A percentile compares a stretch with the other conserved stretches of the same genome.
These are phyloP conservation scores for Neoboletus brunneissimus DNA, from an alignment of 768 basidiomycete genomes.

Conservation along the genomic window DNA sequence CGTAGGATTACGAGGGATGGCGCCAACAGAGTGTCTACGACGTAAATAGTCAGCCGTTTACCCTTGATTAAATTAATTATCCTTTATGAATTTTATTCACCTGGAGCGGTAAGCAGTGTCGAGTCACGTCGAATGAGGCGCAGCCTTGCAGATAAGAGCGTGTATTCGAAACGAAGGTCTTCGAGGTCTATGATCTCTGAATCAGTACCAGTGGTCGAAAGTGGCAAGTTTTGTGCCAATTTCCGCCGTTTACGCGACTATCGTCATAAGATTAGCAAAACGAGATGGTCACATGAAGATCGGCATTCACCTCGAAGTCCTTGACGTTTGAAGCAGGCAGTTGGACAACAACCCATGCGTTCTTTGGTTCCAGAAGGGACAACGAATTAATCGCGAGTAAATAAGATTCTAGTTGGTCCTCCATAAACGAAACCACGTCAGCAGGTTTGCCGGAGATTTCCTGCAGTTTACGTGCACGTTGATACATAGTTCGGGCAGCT, in stretches of 20 bases:
- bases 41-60: constrained; percentile 21
- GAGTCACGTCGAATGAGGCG: constrained; percentile 71
- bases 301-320: constrained; percentile 43
- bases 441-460: constrained; percentile 35
- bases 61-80: constrained; percentile 10
- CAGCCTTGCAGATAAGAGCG: constrained; percentile 72
- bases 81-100: constrained; percentile 41
- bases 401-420: constrained; percentile 77
- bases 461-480: constrained; percentile 77
- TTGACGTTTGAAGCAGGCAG: constrained; percentile 43
- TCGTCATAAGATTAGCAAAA: constrained; percentile 18
- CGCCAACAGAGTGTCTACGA: constrained; percentile 51
- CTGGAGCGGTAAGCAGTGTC: constrained; percentile 55
- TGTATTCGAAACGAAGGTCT: constrained; percentile 78
- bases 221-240: constrained; percentile 74
- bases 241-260: constrained; percentile 71
- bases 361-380: constrained; percentile 73
- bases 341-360: constrained; percentile 80
- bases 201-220: constrained; percentile 60
- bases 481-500: constrained; percentile 95
- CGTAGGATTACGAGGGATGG: constrained; percentile 69
- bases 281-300: constrained; percentile 17
- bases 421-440: constrained; percentile 45
- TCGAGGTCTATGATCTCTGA: constrained; percentile 75
- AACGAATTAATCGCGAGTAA: constrained; percentile 87